Evolutionary conservation across 1,284 basidiomycete genomes (phyloP).

Genomic region (Apiotrichum sp.): DNA sequence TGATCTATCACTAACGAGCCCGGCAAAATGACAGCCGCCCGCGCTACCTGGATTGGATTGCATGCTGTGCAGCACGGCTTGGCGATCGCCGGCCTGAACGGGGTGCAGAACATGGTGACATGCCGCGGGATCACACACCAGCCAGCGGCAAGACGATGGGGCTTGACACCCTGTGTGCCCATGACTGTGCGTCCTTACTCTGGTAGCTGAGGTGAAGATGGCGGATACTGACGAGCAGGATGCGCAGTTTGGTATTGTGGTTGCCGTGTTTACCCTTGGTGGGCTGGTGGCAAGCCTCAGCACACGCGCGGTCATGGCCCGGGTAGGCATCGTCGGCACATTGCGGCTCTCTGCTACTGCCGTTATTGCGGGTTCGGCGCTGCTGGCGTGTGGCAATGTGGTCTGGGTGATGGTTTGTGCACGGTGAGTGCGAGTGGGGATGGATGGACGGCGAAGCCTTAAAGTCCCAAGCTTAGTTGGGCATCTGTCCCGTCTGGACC

Average conservation of each 20-base stretch:
- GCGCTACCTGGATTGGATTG: conserved; percentile 38
- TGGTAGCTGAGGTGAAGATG: background rate
- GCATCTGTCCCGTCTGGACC: background rate
- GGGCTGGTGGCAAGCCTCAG: conserved; percentile 43
- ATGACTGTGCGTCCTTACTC: conserved; percentile 24
- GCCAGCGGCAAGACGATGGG: conserved; percentile 1
- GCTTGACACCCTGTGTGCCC: conserved; percentile 22
- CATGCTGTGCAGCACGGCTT: conserved; percentile 39
- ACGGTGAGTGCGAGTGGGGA: conserved; percentile 19
- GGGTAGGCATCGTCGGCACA: conserved; percentile 22
- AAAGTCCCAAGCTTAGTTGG: background rate
- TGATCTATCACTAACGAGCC: too few species aligned
- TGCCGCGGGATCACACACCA: conserved; percentile 18
- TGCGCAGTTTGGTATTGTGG: conserved; percentile 43
- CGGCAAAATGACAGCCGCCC: too few species aligned
- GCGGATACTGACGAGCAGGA: conserved; percentile 9
- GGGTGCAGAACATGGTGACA: conserved; percentile 31
- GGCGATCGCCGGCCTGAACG: conserved; percentile 38
- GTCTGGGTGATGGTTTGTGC: conserved; percentile 24
- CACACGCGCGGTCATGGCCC: conserved; percentile 17
- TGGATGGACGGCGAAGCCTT: background rate
- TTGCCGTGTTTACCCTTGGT: conserved; percentile 49
- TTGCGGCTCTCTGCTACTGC: conserved; percentile 21
- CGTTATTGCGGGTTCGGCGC: conserved; percentile 24
- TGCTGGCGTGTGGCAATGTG: conserved; percentile 20